Percentiles rank a stretch among this genome's conserved stretches.
phyloP scores from a whole-genome alignment of 805 yeast species.

The Candida tammaniensis region DNA sequence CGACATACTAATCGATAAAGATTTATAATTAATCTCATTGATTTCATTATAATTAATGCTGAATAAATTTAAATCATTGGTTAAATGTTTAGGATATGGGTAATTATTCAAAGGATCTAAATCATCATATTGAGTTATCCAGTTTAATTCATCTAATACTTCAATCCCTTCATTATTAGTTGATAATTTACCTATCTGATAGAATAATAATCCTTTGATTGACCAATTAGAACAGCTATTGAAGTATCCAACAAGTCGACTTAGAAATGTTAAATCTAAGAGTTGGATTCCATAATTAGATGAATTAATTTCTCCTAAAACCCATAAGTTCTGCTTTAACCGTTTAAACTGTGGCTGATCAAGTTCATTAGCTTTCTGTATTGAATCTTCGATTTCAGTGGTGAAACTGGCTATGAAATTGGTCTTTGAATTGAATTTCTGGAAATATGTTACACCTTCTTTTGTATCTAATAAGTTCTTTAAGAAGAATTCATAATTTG shows the following conservation, averaged over 20 bases:
- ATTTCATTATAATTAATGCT: constrained; percentile 6
- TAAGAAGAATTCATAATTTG: constrained; percentile 44
- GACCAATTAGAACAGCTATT: constrained; percentile 45
- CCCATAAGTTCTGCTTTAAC: constrained; percentile 80
- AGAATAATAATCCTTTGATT: constrained; percentile 74
- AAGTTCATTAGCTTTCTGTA: not conserved
- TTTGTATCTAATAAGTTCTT: constrained; percentile 76
- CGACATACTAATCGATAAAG: constrained; percentile 7
- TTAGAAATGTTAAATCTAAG: constrained; percentile 25
- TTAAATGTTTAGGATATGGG: constrained; percentile 19
- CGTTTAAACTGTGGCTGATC: constrained; percentile 5
- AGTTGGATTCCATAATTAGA: constrained; percentile 62
- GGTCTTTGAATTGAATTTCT: constrained; percentile 6
- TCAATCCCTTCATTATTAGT: constrained; percentile 78
- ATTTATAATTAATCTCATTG: constrained; percentile 2
- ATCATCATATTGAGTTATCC: constrained; percentile 41
- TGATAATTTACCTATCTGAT: constrained; percentile 70
- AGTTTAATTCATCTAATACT: constrained; percentile 74
- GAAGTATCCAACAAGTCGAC: constrained; percentile 40
- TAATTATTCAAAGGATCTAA: constrained; percentile 14
- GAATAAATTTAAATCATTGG: constrained; percentile 3
- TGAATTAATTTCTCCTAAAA: constrained; percentile 79
- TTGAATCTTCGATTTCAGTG: constrained; percentile 6
- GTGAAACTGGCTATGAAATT: constrained; percentile 9
- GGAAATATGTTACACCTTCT: constrained; percentile 68